Percentiles rank a stretch among this genome's conserved stretches.
These are phyloP conservation scores for Filosporella fistucella DNA, from an alignment of 495 filamentous ascomycete genomes.

Conservation along the genomic window DNA sequence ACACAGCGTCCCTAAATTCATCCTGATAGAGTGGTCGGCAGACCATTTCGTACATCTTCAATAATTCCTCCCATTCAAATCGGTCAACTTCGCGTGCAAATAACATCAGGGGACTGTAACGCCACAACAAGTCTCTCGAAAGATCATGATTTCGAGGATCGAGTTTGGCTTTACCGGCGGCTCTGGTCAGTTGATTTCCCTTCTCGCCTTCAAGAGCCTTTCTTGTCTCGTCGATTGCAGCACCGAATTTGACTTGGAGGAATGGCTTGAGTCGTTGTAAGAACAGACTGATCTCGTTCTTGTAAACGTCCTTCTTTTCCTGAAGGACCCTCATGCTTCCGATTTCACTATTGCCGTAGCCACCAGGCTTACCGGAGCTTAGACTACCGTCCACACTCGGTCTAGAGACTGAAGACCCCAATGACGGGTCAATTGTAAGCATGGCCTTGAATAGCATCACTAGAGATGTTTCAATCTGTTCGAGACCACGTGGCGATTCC, in stretches of 20 bases:
- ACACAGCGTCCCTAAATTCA: conserved; percentile 74
- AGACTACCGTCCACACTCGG: conserved; percentile 35
- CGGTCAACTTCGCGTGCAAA: conserved; percentile 81
- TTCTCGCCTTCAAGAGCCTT: conserved; percentile 45
- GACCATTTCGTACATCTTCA: conserved; percentile 74
- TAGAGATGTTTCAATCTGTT: conserved; percentile 69
- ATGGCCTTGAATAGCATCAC: conserved; percentile 91
- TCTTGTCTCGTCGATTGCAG: conserved; percentile 61
- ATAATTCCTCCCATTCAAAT: conserved; percentile 71
- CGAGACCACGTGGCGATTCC: conserved; percentile 62
- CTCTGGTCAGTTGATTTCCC: conserved; percentile 21
- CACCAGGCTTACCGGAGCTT: conserved; percentile 37
- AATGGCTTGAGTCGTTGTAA: conserved; percentile 73
- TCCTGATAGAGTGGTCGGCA: conserved; percentile 72
- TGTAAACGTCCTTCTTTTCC: conserved; percentile 87
- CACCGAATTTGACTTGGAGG: conserved; percentile 74
- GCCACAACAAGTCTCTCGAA: conserved; percentile 61
- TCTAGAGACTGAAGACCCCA: conserved; percentile 21
- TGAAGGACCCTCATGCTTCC: conserved; percentile 89
- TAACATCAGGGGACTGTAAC: conserved; percentile 76
- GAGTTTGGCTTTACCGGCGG: conserved; percentile 44
- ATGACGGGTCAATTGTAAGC: conserved; percentile 79
- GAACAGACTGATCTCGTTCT: conserved; percentile 64
- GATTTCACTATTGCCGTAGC: conserved; percentile 72
- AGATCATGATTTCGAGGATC: conserved; percentile 49